Evolutionary conservation across 306 rosid species (phyloP), one percentile per base, ranked within the genome.

Genomic region (Cyclanthera cordifolia): DNA sequence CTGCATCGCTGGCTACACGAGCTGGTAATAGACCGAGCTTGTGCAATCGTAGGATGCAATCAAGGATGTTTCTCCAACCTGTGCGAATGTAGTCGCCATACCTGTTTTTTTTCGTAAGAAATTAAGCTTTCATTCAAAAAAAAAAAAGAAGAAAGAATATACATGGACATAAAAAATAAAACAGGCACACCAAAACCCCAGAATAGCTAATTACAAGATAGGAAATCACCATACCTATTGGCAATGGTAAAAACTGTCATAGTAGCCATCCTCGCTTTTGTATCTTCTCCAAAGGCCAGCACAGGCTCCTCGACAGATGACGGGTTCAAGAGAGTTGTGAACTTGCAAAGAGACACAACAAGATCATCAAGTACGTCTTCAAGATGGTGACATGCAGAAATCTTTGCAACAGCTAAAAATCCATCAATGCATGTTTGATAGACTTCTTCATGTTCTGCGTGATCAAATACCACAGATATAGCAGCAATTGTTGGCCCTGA

Each of bases 401-500:
- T 93, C 84, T 93, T 90, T 53, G 99, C 99, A 72, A 93, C 78
- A 45, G 95, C 99, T 55, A 90, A 76, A 82, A 93, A 93, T 77
- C 96, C 99, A 78, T 93, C 91, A 56, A 88, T 83, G 77, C 99
- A 93, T 21, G 96, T 90, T 86, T 93, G 95, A 85, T 85, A 87
- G 19, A 93, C 89, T 58, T 90, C 99, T 75, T 90, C 95, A 39
- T 90, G 95, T 69, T 93, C 99, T 54, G 94, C 96, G 57, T 93
- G 95, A 85, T 93, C 99, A 81, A 93, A 90, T 41, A 93, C 97
- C 73, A 93, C 96, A 75, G 99, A 93, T 71, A 93, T 87, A 37
- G 99, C 99, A 79, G 99, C 99, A 83, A 93, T 93, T 12, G 99
- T 85, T 63, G 99, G 96, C 72, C 96, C 99, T 2, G 96, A 90